Conservation (phyloP, 345 rosid species). For the Lenwebbia sp. region DNA sequence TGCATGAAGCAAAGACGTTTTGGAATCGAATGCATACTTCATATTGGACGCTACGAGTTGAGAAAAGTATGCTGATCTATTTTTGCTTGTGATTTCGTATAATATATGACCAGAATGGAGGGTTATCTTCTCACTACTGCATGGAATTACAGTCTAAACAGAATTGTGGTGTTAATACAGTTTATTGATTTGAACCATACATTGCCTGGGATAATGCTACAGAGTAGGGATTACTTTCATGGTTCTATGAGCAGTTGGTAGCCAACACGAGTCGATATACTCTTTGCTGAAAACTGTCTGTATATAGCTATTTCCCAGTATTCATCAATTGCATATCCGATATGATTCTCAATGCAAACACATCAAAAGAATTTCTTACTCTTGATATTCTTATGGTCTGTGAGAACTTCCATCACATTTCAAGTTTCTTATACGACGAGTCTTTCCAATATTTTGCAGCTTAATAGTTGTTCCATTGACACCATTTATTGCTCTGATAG, state of each 20-base stretch:
- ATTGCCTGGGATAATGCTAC: neutral
- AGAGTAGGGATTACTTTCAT: neutral
- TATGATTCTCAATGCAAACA: neutral
- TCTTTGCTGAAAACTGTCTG: neutral
- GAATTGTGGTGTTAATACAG: neutral
- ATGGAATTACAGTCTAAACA: neutral
- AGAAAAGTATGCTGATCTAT: neutral
- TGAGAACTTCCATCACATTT: neutral
- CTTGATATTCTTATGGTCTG: neutral
- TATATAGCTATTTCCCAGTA: neutral
- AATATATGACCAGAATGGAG: neutral
- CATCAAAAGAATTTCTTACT: neutral
- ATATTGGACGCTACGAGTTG: neutral
- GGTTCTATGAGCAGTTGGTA: neutral
- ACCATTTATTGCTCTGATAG: slow-evolving; percentile 18
- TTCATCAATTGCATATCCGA: neutral
- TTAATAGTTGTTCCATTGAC: neutral
- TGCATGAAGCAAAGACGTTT: neutral
- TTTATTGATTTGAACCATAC: neutral
- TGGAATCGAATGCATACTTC: neutral
- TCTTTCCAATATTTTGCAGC: neutral
- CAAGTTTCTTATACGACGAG: neutral
- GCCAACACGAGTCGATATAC: neutral
- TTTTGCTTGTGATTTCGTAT: neutral
- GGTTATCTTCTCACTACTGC: neutral